A percentile compares a stretch with the other conserved stretches of the same genome.
Evolutionary conservation across 2,329 filamentous ascomycete species (phyloP).

Genomic region (Chrysosporium keratinophilum): DNA sequence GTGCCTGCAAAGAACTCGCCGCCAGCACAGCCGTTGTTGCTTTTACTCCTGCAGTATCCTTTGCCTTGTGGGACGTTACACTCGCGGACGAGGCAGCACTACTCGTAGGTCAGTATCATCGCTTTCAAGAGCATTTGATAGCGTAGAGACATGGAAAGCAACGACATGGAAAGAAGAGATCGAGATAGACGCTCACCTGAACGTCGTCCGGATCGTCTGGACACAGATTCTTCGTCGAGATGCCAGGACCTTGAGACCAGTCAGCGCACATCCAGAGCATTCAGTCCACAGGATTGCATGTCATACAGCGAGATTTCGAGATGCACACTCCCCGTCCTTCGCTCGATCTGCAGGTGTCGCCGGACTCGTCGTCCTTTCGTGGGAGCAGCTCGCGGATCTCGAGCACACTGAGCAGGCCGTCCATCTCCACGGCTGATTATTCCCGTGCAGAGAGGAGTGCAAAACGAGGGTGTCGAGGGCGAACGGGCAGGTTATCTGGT

Average conservation of each 20-base stretch:
- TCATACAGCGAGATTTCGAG: constrained; percentile 2
- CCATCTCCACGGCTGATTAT: neutral
- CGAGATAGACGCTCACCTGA: too few species aligned
- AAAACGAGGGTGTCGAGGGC: neutral
- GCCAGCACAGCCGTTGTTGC: neutral
- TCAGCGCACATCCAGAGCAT: neutral
- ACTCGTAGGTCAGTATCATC: neutral
- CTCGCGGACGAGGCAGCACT: constrained; percentile 10
- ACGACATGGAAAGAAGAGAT: too few species aligned
- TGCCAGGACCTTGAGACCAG: constrained; percentile 3
- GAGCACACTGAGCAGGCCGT: neutral
- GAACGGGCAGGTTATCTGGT: too few species aligned
- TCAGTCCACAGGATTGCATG: neutral
- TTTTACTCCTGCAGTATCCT: constrained; percentile 6
- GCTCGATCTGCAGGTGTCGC: neutral
- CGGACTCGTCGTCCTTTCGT: neutral
- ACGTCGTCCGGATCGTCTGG: neutral
- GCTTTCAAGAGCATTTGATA: neutral
- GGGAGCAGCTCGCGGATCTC: neutral
- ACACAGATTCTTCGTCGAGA: neutral
- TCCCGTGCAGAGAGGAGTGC: neutral
- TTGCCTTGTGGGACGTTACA: constrained; percentile 4
- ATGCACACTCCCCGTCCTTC: constrained; percentile 8
- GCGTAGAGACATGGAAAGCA: too few species aligned
- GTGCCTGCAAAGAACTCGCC: constrained; percentile 9